A percentile compares a stretch with the other conserved stretches of the same genome.
Evolutionary conservation across 2,329 filamentous ascomycete genomes (phyloP).

Genomic region (Cordyceps javanica): DNA sequence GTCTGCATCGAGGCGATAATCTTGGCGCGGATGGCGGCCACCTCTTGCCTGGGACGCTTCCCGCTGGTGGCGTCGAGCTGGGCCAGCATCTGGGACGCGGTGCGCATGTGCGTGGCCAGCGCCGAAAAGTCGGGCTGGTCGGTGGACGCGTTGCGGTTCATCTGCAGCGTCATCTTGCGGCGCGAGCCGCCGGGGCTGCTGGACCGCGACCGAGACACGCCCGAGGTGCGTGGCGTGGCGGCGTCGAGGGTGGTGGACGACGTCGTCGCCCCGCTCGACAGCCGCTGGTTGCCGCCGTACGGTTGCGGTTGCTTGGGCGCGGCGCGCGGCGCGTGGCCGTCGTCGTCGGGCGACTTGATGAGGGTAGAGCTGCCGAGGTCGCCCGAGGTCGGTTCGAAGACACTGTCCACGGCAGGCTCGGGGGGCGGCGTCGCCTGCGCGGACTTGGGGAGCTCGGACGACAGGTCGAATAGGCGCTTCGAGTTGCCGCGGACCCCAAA

Average conservation of each 20-base stretch:
- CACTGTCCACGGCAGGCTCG: constrained; percentile 57
- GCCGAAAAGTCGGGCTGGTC: constrained; percentile 79
- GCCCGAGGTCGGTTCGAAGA: constrained; percentile 75
- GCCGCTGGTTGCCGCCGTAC: constrained; percentile 41
- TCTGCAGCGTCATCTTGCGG: constrained; percentile 56
- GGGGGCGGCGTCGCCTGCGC: constrained; percentile 33
- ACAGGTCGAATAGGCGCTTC: constrained; percentile 60
- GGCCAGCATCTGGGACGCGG: constrained; percentile 79
- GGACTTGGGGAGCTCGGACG: constrained; percentile 56
- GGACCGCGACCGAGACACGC: constrained; percentile 60
- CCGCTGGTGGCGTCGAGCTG: constrained; percentile 75
- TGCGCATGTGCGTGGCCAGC: constrained; percentile 80
- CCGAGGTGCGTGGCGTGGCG: constrained; percentile 63
- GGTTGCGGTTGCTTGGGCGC: constrained; percentile 23
- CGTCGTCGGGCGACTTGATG: constrained; percentile 52
- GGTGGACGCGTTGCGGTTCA: constrained; percentile 45
- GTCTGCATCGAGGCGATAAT: constrained; percentile 90
- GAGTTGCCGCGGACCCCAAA: constrained; percentile 50
- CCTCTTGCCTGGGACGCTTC: constrained; percentile 72
- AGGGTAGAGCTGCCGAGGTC: constrained; percentile 71
- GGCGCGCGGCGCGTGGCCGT: constrained; percentile 27
- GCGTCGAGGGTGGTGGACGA: constrained; percentile 54
- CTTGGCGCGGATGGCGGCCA: constrained; percentile 76
- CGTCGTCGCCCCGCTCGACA: constrained; percentile 57
- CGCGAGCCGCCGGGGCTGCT: constrained; percentile 57